phyloP scores from a whole-genome alignment of 805 yeast genomes.

The Candida pini region DNA sequence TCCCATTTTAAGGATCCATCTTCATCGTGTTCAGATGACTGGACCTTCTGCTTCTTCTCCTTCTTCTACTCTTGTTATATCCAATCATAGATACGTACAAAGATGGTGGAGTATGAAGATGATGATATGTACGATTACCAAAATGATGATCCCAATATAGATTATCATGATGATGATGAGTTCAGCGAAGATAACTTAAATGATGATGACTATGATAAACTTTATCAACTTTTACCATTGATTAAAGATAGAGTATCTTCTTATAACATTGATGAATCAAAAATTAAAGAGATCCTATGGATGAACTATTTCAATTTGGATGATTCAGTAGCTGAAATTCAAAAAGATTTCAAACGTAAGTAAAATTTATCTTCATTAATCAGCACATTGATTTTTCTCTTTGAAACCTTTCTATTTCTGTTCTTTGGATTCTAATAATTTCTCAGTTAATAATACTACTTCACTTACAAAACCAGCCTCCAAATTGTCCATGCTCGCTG shows the following conservation, averaged over 20 bases:
- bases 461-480: constrained; percentile 6
- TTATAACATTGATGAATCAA: constrained; percentile 42
- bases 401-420: constrained; percentile 16
- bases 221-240: constrained; percentile 39
- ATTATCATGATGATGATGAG: constrained; percentile 24
- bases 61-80: not conserved
- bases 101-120: constrained; percentile 16
- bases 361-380: constrained; percentile 7
- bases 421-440: not conserved
- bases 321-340: constrained; percentile 44
- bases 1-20: too few relatives aligned
- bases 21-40: too few relatives aligned
- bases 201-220: constrained; percentile 37
- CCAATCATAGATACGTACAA: not conserved
- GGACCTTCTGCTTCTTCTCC: not conserved
- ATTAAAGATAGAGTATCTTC: constrained; percentile 33
- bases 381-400: too few relatives aligned
- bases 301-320: constrained; percentile 51
- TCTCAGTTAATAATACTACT: too few relatives aligned
- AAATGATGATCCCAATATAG: constrained; percentile 17
- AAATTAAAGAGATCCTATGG: constrained; percentile 55
- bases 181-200: constrained; percentile 35
- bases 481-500: too few relatives aligned
- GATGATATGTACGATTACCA: constrained; percentile 19
- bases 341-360: constrained; percentile 27